These are phyloP conservation scores for Rhododendron henanense DNA, from an alignment of 148 eudicot genomes.

Conservation along the genomic window DNA sequence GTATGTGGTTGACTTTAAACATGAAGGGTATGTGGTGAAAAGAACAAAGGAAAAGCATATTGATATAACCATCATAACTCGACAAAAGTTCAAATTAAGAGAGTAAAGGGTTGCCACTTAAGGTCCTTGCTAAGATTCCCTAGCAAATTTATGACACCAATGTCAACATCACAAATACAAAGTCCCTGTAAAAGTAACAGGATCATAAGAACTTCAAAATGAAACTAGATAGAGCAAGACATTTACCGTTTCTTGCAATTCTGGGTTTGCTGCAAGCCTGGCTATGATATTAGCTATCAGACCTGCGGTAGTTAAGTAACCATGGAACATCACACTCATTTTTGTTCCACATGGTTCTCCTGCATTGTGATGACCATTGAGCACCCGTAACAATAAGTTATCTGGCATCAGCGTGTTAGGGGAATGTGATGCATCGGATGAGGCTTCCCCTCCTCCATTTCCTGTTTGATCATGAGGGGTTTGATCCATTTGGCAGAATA, in stretches of 20 bases:
- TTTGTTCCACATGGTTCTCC: conserved; percentile 40
- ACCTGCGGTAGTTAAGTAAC: conserved; percentile 47
- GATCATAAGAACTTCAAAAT: not conserved
- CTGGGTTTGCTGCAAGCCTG: conserved; percentile 41
- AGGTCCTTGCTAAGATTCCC: not conserved
- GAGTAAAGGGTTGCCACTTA: not conserved
- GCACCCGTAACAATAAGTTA: conserved; percentile 14
- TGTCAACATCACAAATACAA: not conserved
- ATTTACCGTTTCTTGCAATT: conserved; percentile 44
- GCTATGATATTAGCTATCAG: conserved; percentile 41
- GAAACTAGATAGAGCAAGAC: not conserved
- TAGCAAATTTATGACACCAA: not conserved
- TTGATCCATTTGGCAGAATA: conserved; percentile 8
- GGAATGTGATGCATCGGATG: conserved; percentile 6
- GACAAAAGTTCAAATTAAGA: not conserved
- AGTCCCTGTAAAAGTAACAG: not conserved
- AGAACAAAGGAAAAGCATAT: not conserved
- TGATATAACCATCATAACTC: not conserved
- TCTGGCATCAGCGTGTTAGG: conserved; percentile 4
- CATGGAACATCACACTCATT: conserved; percentile 55
- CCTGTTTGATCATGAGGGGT: not conserved
- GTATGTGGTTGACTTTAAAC: not conserved
- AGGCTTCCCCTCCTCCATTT: conserved; percentile 3
- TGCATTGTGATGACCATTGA: conserved; percentile 21
- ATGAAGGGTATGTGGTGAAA: not conserved